Evolutionary conservation across 805 yeast species (phyloP).

Genomic region (Cyberlindnera veronae): DNA sequence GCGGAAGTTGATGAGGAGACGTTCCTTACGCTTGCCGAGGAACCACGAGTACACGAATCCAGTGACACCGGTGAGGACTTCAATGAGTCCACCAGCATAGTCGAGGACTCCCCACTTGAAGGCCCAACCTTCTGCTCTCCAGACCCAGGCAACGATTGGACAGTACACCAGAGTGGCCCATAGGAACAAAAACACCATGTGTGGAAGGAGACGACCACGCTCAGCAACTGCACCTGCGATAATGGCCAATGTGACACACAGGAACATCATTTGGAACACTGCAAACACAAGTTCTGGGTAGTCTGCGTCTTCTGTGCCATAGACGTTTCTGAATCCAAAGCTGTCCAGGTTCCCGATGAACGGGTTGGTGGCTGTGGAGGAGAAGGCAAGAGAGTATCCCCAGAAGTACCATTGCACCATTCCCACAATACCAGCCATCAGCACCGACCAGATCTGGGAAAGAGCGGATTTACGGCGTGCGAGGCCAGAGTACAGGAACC

Average conservation of each 20-base stretch:
- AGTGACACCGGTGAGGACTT: slow-evolving; percentile 84
- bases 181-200: slow-evolving; percentile 72
- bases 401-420: slow-evolving; percentile 94
- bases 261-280: slow-evolving; percentile 84
- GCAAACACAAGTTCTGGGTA: slow-evolving; percentile 88
- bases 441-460: slow-evolving; percentile 77
- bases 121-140: slow-evolving; percentile 96
- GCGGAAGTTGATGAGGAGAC: slow-evolving; percentile 76
- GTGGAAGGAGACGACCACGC: slow-evolving; percentile 85
- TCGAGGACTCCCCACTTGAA: slow-evolving; percentile 87
- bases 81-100: slow-evolving; percentile 98
- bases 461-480: slow-evolving; percentile 89
- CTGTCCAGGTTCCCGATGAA: slow-evolving; percentile 84
- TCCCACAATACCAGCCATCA: slow-evolving; percentile 70
- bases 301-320: slow-evolving; percentile 41
- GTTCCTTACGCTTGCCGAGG: slow-evolving; percentile 74
- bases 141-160: slow-evolving; percentile 94
- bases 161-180: slow-evolving; percentile 93
- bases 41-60: slow-evolving; percentile 85
- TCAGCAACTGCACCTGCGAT: slow-evolving; percentile 91
- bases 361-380: slow-evolving; percentile 71
- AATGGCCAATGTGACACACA: slow-evolving; percentile 89
- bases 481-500: slow-evolving; percentile 86
- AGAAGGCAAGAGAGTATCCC: slow-evolving; percentile 94
- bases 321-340: slow-evolving; percentile 76